Conservation (phyloP, 2,329 filamentous ascomycete genomes). For the Trichoderma sp. region DNA sequence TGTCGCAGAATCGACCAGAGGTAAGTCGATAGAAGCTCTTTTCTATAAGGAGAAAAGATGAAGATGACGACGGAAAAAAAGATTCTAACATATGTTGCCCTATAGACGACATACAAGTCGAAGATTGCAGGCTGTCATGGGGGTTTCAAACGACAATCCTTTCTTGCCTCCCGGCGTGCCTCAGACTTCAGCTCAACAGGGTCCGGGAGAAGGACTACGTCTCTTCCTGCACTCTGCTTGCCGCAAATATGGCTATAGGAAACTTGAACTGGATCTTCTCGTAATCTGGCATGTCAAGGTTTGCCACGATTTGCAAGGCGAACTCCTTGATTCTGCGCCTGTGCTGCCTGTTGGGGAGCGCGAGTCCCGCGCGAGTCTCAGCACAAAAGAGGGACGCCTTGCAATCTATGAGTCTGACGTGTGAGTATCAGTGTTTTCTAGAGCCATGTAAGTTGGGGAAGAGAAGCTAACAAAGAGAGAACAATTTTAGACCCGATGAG, state of each 20-base stretch:
- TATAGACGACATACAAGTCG: neutral
- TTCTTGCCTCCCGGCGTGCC: neutral
- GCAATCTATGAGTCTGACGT: constrained; percentile 33
- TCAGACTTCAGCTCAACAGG: neutral
- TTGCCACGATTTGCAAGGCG: neutral
- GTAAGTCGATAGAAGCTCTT: neutral
- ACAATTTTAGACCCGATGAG: neutral
- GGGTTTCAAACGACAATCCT: neutral
- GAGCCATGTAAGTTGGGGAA: neutral
- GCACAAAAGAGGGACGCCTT: constrained; percentile 30
- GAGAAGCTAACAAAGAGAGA: neutral
- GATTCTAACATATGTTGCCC: neutral
- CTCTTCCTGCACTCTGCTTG: constrained; percentile 31
- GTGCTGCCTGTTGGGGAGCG: neutral
- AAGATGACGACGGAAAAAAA: neutral
- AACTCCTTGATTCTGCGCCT: constrained; percentile 10
- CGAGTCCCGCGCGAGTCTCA: constrained; percentile 11
- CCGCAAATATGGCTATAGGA: constrained; percentile 33
- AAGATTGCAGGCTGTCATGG: constrained; percentile 9
- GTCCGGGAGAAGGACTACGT: constrained; percentile 24
- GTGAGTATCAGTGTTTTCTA: constrained; percentile 24
- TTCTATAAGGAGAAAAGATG: neutral
- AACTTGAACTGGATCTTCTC: constrained; percentile 34
- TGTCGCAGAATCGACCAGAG: neutral
- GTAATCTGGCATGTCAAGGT: constrained; percentile 29